A percentile compares a stretch with the other conserved stretches of the same genome.
These are phyloP conservation scores for Fraxinus platypoda DNA, from an alignment of 305 asterid species.

Conservation along the genomic window DNA sequence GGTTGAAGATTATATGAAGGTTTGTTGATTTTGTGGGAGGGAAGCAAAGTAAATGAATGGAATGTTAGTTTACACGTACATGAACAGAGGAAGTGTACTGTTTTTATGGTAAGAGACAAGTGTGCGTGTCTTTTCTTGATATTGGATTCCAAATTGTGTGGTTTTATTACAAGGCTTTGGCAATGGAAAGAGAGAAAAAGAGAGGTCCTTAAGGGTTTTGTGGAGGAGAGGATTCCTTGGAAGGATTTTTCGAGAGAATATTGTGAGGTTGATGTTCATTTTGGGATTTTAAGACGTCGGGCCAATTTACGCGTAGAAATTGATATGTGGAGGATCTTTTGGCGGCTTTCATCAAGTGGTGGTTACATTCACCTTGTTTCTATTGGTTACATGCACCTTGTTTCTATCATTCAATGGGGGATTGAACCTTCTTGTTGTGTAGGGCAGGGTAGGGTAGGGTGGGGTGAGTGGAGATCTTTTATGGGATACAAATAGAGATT, in stretches of 20 bases:
- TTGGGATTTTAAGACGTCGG: neutral
- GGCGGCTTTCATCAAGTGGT: neutral
- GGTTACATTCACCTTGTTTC: neutral
- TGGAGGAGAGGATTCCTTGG: slow-evolving; percentile 14
- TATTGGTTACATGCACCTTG: neutral
- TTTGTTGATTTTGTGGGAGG: slow-evolving; percentile 8
- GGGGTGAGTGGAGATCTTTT: slow-evolving; percentile 28
- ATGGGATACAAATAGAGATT: neutral
- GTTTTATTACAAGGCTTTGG: slow-evolving; percentile 22
- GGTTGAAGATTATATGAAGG: slow-evolving; percentile 8
- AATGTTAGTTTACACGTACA: slow-evolving; percentile 44
- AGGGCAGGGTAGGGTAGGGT: neutral
- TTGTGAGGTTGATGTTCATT: slow-evolving; percentile 51
- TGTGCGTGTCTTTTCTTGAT: slow-evolving; percentile 46
- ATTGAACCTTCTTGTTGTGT: slow-evolving; percentile 17
- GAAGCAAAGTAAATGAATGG: slow-evolving; percentile 34
- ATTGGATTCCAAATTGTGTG: slow-evolving; percentile 42
- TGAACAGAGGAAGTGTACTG: neutral
- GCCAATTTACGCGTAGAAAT: slow-evolving; percentile 15
- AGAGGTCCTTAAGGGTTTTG: slow-evolving; percentile 10
- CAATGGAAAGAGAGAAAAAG: neutral
- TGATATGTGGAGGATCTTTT: slow-evolving; percentile 20
- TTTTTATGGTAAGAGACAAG: slow-evolving; percentile 55
- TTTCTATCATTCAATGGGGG: slow-evolving; percentile 32
- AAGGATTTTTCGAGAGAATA: slow-evolving; percentile 28